Evolutionary conservation across 169 alveolate genomes (phyloP).

Genomic region (Perkinsus olseni): DNA sequence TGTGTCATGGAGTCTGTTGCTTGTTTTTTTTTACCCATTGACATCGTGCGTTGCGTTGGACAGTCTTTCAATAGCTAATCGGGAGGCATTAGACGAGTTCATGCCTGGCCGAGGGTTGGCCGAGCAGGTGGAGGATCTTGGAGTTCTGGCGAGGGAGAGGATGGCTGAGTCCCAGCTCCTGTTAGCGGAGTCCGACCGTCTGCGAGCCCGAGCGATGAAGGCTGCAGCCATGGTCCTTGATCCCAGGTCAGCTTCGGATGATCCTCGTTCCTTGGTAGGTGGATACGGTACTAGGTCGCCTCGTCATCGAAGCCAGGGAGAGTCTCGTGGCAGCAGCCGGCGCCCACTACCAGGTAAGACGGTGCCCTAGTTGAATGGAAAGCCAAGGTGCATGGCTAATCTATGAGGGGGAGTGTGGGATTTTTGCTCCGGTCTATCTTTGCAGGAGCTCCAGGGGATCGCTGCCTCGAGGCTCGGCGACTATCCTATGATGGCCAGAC

Average conservation of each 20-base stretch:
- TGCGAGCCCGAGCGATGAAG: background rate
- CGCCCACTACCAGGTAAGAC: background rate
- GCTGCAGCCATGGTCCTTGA: background rate
- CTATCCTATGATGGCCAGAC: background rate
- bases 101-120: background rate
- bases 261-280: background rate
- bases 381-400: too few species aligned
- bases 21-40: background rate
- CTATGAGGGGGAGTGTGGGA: too few species aligned
- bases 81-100: background rate
- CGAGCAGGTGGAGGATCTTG: background rate
- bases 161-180: background rate
- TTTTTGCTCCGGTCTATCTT: too few species aligned
- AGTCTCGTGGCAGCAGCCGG: background rate
- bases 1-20: background rate
- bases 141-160: background rate
- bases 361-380: background rate
- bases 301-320: background rate
- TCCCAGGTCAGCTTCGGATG: background rate
- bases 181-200: background rate
- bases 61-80: background rate
- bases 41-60: background rate
- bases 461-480: background rate
- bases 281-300: background rate
- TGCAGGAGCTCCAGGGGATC: background rate